Evolutionary conservation across 768 basidiomycete species (phyloP).

Genomic region (Glaciozyma martinii): DNA sequence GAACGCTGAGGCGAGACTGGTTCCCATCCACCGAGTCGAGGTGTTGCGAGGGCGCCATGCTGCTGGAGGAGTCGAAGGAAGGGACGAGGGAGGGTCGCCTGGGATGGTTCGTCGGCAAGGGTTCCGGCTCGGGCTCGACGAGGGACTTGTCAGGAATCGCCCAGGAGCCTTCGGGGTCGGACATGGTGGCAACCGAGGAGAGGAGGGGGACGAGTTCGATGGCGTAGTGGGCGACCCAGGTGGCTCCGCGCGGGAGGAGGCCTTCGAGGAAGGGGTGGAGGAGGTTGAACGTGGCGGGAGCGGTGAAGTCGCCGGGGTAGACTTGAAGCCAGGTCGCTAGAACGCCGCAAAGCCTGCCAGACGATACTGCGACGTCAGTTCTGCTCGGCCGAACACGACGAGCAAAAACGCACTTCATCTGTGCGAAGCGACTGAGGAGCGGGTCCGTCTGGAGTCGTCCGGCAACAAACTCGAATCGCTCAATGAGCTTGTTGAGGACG

Average conservation of each 20-base stretch:
- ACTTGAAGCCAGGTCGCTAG: constrained; percentile 31
- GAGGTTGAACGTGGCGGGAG: constrained; percentile 14
- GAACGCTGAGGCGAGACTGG: constrained; percentile 2
- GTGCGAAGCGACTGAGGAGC: constrained; percentile 31
- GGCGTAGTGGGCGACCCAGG: constrained; percentile 35
- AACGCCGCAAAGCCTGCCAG: constrained; percentile 29
- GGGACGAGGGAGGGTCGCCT: constrained; percentile 19
- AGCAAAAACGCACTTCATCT: constrained; percentile 30
- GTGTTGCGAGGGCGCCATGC: neutral
- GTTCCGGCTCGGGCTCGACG: neutral
- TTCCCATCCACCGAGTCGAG: neutral
- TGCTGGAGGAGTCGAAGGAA: constrained; percentile 13
- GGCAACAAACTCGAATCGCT: constrained; percentile 29
- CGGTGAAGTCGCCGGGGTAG: constrained; percentile 34
- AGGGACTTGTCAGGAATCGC: constrained; percentile 29
- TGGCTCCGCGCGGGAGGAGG: constrained; percentile 21
- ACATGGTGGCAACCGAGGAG: neutral
- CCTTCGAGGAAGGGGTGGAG: constrained; percentile 27
- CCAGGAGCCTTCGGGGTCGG: constrained; percentile 30
- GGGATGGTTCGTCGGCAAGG: neutral
- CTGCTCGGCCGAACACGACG: neutral
- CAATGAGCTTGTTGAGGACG: constrained; percentile 31
- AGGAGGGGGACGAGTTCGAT: constrained; percentile 32
- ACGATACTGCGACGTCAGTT: neutral
- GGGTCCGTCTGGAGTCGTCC: constrained; percentile 25